phyloP scores from a whole-genome alignment of 2,329 filamentous ascomycete species.

The Lachnellula occidentalis region DNA sequence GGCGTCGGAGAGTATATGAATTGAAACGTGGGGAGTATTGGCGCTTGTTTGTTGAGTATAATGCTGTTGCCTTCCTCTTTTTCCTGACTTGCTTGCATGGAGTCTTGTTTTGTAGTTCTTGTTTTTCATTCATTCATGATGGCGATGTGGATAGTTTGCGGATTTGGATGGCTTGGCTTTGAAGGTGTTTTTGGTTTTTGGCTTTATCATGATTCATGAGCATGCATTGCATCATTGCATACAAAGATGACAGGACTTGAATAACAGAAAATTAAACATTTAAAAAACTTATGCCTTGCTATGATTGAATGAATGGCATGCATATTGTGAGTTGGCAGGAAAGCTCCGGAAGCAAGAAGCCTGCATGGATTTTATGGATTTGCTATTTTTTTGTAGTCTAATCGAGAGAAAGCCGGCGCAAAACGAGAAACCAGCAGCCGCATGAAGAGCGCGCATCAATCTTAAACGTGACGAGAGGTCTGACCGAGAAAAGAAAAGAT shows the following conservation, averaged over 20 bases:
- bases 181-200: neutral
- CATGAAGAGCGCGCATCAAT: slow-evolving; percentile 10
- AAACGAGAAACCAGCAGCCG: slow-evolving; percentile 11
- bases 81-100: neutral
- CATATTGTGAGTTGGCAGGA: neutral
- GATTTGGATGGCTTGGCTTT: slow-evolving; percentile 1
- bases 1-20: slow-evolving; percentile 16
- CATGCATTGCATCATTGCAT: slow-evolving; percentile 9
- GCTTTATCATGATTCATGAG: slow-evolving; percentile 14
- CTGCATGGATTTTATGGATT: slow-evolving; percentile 22
- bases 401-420: slow-evolving; percentile 17
- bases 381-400: slow-evolving; percentile 30
- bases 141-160: slow-evolving; percentile 4
- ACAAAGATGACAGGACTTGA: slow-evolving; percentile 2
- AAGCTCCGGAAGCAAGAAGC: neutral
- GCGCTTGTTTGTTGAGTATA: slow-evolving; percentile 2
- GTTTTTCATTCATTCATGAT: neutral
- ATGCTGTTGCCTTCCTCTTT: neutral
- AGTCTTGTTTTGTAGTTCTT: neutral
- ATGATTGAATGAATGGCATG: neutral
- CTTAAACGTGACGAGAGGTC: slow-evolving; percentile 9
- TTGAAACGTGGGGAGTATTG: neutral
- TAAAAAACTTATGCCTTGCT: neutral
- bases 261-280: slow-evolving; percentile 11
- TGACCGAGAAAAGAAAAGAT: slow-evolving; percentile 15